These are phyloP conservation scores for Geoglossum cookeanum DNA, from an alignment of 2,329 filamentous ascomycete genomes.

Conservation along the genomic window DNA sequence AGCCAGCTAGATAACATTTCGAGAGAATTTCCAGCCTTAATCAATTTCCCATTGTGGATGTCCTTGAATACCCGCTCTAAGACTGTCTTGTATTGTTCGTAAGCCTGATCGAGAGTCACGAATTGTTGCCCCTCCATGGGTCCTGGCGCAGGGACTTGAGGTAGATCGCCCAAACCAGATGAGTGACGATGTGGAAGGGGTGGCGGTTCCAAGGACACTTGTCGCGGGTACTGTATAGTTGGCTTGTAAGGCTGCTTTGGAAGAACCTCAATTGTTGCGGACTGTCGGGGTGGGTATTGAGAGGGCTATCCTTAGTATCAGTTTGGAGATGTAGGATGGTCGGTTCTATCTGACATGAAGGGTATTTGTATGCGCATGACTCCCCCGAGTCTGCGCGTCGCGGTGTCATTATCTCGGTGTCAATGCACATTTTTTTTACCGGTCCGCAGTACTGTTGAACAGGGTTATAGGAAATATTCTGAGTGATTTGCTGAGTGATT, in stretches of 20 bases:
- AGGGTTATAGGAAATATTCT: constrained; percentile 54
- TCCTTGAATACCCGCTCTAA: constrained; percentile 50
- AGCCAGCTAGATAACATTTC: constrained; percentile 47
- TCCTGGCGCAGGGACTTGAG: constrained; percentile 22
- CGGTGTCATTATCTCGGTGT: too few relatives aligned
- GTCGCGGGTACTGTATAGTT: constrained; percentile 40
- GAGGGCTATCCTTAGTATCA: too few relatives aligned
- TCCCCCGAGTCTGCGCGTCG: too few relatives aligned
- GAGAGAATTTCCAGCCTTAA: constrained; percentile 37
- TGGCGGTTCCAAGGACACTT: constrained; percentile 35
- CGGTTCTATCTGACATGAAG: too few relatives aligned
- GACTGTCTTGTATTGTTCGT: constrained; percentile 38
- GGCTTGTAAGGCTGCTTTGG: constrained; percentile 61
- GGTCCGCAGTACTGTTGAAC: too few relatives aligned
- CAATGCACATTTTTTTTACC: too few relatives aligned
- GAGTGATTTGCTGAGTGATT: constrained; percentile 35
- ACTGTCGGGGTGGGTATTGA: constrained; percentile 57
- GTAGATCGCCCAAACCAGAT: constrained; percentile 31
- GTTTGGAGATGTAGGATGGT: too few relatives aligned
- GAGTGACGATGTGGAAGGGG: constrained; percentile 31
- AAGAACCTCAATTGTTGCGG: constrained; percentile 60
- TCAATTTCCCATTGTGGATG: constrained; percentile 41
- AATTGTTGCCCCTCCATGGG: constrained; percentile 18
- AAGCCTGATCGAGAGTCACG: constrained; percentile 43
- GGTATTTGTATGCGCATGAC: too few relatives aligned